These are phyloP conservation scores for Ustilago crameri DNA, from an alignment of 1,284 basidiomycete genomes.

Conservation along the genomic window DNA sequence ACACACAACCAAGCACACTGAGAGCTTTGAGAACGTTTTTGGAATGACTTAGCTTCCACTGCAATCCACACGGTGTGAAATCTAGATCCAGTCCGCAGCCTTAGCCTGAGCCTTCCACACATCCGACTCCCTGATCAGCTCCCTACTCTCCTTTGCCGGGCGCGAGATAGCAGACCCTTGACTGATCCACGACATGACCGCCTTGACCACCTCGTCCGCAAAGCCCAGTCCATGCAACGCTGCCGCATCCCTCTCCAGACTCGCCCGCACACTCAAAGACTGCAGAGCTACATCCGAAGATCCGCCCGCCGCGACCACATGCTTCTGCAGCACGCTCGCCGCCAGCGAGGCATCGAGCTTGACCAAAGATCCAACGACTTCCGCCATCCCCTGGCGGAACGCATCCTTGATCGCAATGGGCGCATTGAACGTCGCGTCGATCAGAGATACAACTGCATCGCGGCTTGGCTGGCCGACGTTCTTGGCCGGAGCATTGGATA, in stretches of 20 bases:
- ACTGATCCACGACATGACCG: constrained; percentile 49
- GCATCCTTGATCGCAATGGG: constrained; percentile 71
- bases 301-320: constrained; percentile 28
- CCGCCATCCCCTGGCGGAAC: constrained; percentile 74
- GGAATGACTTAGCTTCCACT: too few species aligned
- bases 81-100: constrained; percentile 45
- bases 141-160: constrained; percentile 44
- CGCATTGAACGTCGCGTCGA: constrained; percentile 78
- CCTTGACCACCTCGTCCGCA: constrained; percentile 37
- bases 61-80: too few species aligned
- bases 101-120: constrained; percentile 40
- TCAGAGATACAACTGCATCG: constrained; percentile 79
- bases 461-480: constrained; percentile 82
- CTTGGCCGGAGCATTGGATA: constrained; percentile 75
- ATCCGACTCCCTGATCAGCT: constrained; percentile 28
- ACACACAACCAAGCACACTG: too few species aligned
- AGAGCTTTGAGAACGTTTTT: too few species aligned
- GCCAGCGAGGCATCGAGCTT: constrained; percentile 68
- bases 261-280: constrained; percentile 32
- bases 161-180: constrained; percentile 43
- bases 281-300: constrained; percentile 40
- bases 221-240: constrained; percentile 38
- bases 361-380: constrained; percentile 77
- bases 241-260: constrained; percentile 33
- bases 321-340: constrained; percentile 22